These are phyloP conservation scores for Suillus plorans DNA, from an alignment of 768 basidiomycete species.

Conservation along the genomic window DNA sequence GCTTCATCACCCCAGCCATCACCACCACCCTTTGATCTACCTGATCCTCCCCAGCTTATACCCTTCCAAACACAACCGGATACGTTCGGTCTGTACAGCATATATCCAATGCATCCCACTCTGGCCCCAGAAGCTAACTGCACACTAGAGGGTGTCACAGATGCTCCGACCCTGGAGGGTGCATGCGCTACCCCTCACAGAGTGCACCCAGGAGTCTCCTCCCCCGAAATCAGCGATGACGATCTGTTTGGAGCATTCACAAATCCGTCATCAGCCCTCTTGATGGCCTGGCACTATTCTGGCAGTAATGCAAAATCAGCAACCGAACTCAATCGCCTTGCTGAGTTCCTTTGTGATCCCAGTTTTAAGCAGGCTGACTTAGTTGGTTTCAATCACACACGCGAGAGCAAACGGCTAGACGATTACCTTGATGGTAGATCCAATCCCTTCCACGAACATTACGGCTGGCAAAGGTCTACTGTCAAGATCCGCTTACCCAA, in stretches of 20 bases:
- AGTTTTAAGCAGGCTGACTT: conserved; percentile 24
- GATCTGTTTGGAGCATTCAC: conserved; percentile 20
- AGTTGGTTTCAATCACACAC: conserved; percentile 14
- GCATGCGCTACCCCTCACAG: neutral
- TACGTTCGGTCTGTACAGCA: neutral
- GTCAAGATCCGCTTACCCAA: conserved; percentile 5
- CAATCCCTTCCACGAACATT: conserved; percentile 9
- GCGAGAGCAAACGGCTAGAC: neutral
- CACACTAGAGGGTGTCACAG: conserved; percentile 5
- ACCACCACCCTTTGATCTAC: neutral
- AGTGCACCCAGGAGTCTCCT: neutral
- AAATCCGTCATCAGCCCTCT: conserved; percentile 20
- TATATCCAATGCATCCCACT: neutral
- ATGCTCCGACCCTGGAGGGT: conserved; percentile 1
- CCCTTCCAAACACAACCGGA: conserved; percentile 4
- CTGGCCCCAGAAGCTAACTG: neutral
- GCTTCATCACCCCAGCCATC: neutral
- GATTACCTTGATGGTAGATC: conserved; percentile 6
- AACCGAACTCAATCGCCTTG: conserved; percentile 24
- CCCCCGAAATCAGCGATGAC: neutral
- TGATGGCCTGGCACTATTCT: conserved; percentile 34
- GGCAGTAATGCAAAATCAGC: conserved; percentile 27
- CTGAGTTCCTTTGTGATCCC: conserved; percentile 22
- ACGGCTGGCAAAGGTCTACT: conserved; percentile 8
- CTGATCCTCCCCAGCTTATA: neutral